These are phyloP conservation scores for Xylaria flabelliformis DNA, from an alignment of 495 filamentous ascomycete genomes.

Conservation along the genomic window DNA sequence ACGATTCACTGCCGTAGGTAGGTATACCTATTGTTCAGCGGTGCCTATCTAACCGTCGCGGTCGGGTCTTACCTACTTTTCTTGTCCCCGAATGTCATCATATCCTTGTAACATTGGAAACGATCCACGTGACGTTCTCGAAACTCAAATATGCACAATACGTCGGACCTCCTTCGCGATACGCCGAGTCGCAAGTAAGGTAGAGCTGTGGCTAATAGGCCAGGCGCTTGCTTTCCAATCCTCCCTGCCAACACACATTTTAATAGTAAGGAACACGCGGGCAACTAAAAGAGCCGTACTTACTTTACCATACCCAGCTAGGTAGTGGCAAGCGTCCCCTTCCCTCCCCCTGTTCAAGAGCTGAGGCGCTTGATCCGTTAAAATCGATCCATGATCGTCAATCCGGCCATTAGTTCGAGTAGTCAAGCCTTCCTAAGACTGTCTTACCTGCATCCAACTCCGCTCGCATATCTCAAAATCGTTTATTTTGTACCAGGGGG, in stretches of 20 bases:
- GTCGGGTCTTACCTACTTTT: constrained; percentile 1
- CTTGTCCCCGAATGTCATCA: not conserved
- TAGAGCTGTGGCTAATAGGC: constrained; percentile 6
- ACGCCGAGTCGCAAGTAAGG: not conserved
- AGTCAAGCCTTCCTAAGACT: constrained; percentile 18
- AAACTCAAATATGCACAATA: constrained; percentile 19
- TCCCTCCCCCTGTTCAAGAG: constrained; percentile 3
- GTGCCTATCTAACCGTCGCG: constrained; percentile 3
- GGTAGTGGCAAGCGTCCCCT: constrained; percentile 10
- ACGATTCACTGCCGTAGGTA: not conserved
- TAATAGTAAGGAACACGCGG: not conserved
- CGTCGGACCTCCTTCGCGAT: not conserved
- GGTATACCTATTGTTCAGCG: not conserved
- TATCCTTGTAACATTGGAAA: constrained; percentile 11
- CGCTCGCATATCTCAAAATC: constrained; percentile 26
- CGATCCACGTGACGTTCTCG: constrained; percentile 17
- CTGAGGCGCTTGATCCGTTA: constrained; percentile 10
- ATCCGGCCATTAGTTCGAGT: not conserved
- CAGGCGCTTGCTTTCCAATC: not conserved
- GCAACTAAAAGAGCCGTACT: constrained; percentile 11
- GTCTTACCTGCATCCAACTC: constrained; percentile 21
- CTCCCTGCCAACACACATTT: not conserved
- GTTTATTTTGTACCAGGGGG: constrained; percentile 6
- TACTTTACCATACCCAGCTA: constrained; percentile 7
- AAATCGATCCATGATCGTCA: constrained; percentile 24